Conservation (phyloP, 805 yeast genomes). For the Yamadazyma olivae region DNA sequence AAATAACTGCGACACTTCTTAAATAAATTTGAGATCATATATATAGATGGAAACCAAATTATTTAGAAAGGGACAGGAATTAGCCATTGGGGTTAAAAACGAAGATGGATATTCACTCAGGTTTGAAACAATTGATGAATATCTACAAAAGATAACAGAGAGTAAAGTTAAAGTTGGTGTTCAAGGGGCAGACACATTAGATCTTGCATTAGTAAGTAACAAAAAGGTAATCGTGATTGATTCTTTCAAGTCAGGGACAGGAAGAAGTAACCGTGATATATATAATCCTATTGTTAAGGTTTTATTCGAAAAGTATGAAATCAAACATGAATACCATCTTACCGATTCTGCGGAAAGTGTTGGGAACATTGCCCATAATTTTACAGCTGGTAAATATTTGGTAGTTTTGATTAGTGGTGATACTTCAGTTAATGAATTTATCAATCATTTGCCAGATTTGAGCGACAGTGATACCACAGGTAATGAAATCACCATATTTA, state of each 20-base stretch:
- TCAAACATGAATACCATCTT: slow-evolving; percentile 38
- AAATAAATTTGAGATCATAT: too few species aligned
- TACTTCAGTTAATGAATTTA: slow-evolving; percentile 74
- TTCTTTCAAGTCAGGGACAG: slow-evolving; percentile 48
- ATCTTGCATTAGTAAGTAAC: too few species aligned
- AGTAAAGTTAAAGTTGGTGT: too few species aligned
- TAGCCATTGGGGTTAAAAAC: slow-evolving; percentile 6
- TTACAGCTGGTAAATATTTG: slow-evolving; percentile 27
- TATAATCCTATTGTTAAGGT: slow-evolving; percentile 46
- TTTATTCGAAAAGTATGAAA: slow-evolving; percentile 34
- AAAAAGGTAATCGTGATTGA: slow-evolving; percentile 38
- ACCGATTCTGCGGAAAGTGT: slow-evolving; percentile 43
- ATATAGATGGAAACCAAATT: too few species aligned
- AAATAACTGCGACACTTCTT: too few species aligned
- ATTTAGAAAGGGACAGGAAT: too few species aligned
- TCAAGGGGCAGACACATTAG: too few species aligned
- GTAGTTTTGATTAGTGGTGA: slow-evolving; percentile 78
- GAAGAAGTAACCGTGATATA: slow-evolving; percentile 31
- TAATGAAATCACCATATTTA: slow-evolving; percentile 21
- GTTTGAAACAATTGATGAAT: too few species aligned
- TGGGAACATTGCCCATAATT: slow-evolving; percentile 30
- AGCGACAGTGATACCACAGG: too few species aligned
- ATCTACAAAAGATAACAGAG: too few species aligned
- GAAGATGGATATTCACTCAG: slow-evolving; percentile 3
- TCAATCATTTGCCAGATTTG: slow-evolving; percentile 46